phyloP scores from a whole-genome alignment of 345 rosid species.

The Aquilaria malaccensis region DNA sequence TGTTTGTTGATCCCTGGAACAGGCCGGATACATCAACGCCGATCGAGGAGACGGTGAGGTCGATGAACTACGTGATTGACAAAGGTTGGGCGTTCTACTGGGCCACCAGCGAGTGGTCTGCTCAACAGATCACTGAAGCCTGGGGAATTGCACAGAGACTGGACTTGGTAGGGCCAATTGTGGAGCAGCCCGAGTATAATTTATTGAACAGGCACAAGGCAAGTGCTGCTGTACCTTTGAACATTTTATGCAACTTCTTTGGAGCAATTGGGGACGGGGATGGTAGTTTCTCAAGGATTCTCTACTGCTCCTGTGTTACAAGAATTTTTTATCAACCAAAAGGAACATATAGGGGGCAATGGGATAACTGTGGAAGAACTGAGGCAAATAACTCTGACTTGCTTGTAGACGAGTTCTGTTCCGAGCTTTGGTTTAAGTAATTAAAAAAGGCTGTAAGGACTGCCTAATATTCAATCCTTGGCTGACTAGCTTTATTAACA shows the following conservation, averaged over 20 bases:
- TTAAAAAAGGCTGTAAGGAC: no score
- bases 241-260: no score
- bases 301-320: no score
- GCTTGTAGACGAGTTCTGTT: neutral
- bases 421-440: neutral
- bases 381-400: neutral
- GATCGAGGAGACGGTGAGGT: slow-evolving; percentile 94
- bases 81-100: slow-evolving; percentile 99
- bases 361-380: no score
- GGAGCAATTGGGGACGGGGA: no score
- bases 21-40: slow-evolving; percentile 91
- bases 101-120: slow-evolving; percentile 99
- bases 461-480: no score
- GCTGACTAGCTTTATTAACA: no score
- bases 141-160: slow-evolving; percentile 83
- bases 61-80: slow-evolving; percentile 91
- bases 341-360: no score
- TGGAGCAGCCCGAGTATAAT: slow-evolving; percentile 97
- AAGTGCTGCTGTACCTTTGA: slow-evolving; percentile 1
- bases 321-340: no score
- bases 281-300: no score
- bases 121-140: slow-evolving; percentile 96
- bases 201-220: slow-evolving; percentile 87
- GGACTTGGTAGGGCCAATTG: slow-evolving; percentile 91
- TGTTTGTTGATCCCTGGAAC: slow-evolving; percentile 14